Conservation (phyloP, 352 stramenopile species). For the Pythium vanterpoolii region DNA sequence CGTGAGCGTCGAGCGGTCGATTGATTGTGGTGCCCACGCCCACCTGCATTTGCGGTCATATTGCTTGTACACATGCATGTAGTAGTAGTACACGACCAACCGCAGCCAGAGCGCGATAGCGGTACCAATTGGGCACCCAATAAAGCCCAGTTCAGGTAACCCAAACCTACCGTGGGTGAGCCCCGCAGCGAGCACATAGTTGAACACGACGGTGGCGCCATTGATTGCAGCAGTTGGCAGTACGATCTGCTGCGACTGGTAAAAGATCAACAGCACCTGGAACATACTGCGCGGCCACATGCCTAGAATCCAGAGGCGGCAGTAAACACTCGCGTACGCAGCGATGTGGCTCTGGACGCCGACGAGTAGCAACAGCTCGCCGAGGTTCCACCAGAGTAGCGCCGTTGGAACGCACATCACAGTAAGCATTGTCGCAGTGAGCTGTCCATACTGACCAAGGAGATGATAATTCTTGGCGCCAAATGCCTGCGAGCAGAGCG, state of each 20-base stretch:
- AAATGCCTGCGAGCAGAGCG: conserved; percentile 82
- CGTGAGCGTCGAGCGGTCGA: conserved; percentile 38
- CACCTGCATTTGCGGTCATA: conserved; percentile 55
- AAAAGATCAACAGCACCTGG: conserved; percentile 71
- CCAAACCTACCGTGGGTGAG: conserved; percentile 68
- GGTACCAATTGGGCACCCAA: conserved; percentile 75
- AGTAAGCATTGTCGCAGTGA: conserved; percentile 56
- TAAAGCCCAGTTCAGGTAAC: conserved; percentile 58
- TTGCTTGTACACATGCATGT: conserved; percentile 64
- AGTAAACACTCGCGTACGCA: conserved; percentile 53
- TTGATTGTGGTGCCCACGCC: conserved; percentile 40
- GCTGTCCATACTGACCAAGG: conserved; percentile 58
- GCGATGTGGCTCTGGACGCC: conserved; percentile 42
- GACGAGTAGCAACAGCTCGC: conserved; percentile 40
- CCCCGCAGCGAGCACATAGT: conserved; percentile 42
- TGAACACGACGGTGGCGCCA: conserved; percentile 52
- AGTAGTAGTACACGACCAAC: conserved; percentile 52
- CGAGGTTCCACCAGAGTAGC: conserved; percentile 76
- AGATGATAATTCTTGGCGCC: conserved; percentile 79
- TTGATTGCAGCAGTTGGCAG: conserved; percentile 66
- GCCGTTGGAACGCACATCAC: conserved; percentile 63
- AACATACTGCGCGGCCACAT: conserved; percentile 83
- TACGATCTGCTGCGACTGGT: conserved; percentile 81
- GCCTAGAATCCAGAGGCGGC: conserved; percentile 59
- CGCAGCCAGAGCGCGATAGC: conserved; percentile 47